Evolutionary conservation across 2,329 filamentous ascomycete species (phyloP), one percentile per base, ranked within the genome.

Genomic region (Ophiognomonia clavigignenti-juglandacearum): DNA sequence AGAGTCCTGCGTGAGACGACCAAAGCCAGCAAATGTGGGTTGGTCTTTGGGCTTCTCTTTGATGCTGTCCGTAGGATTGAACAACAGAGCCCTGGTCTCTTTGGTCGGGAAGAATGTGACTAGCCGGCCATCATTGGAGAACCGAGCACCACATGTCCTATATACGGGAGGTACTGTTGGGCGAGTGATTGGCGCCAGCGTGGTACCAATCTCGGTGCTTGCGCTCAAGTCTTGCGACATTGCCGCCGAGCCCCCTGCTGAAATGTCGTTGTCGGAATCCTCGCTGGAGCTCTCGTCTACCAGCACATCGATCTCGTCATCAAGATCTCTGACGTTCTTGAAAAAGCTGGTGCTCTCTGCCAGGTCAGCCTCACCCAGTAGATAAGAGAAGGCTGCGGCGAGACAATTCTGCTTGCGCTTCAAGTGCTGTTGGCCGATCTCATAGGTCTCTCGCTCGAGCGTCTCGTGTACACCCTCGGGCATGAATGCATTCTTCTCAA

Each of bases 231-330:
- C 80, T 53, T 82, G 79, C 6, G 80, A 83, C 75, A 83, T 78
- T 45, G 76, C 74, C 11, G 73, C 75, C 8, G 75, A 78, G 16
- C 72, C 74, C 4, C 74, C 74, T 2, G 72, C 61, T 1, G 72
- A 71, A 10, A 77, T 75, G 20, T 75, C 71, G 38, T 71, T 71
- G 19, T 91, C 88, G 54, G 91, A 87, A 51, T 88, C 85, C 53
- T 89, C 85, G 57, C 87, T 95, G 3, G 89, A 96, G 55, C 88
- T 92, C 54, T 93, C 88, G 48, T 87, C 86, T 24, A 71, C 75
- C 29, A 82, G 64, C 3, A 68, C 78, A 49, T 75, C 77, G 6
- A 78, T 59, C 39, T 74, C 72, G 57, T 80, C 74, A 45, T 79
- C 80, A 7, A 82, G 64, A 54, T 86, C 83, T 54, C 82, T 75